Conservation (phyloP, 1,284 basidiomycete genomes). For the Sanguinoderma infundibulare region DNA sequence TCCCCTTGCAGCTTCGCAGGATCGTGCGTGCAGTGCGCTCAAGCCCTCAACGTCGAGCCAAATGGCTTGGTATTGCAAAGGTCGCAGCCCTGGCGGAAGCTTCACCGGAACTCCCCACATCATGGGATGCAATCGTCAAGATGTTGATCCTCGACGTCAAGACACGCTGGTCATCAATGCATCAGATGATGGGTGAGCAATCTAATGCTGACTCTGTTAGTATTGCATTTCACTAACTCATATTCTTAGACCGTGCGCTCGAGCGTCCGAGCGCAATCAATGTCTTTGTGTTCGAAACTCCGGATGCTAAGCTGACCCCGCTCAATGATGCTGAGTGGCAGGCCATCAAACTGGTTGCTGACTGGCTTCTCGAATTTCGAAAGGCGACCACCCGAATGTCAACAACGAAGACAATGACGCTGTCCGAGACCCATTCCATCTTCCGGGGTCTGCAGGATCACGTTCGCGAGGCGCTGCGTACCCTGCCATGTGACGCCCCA, state of each 20-base stretch:
- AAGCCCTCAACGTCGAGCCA: constrained; percentile 2
- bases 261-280: neutral
- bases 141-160: constrained; percentile 9
- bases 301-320: neutral
- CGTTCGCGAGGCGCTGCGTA: neutral
- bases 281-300: neutral
- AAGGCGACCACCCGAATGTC: constrained; percentile 4
- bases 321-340: neutral
- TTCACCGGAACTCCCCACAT: neutral
- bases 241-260: neutral
- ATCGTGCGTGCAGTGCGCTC: constrained; percentile 1
- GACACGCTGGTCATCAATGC: constrained; percentile 9
- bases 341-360: neutral
- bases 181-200: constrained; percentile 7
- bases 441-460: constrained; percentile 3
- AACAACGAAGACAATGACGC: neutral
- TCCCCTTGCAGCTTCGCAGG: neutral
- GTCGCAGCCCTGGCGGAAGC: neutral
- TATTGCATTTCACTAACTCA: neutral
- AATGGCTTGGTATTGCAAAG: neutral
- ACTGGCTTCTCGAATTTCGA: constrained; percentile 1
- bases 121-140: neutral
- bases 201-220: neutral
- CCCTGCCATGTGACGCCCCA: neutral
- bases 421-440: neutral